These are phyloP conservation scores for Kwoniella bestiolae DNA, from an alignment of 768 basidiomycete species.

Conservation along the genomic window DNA sequence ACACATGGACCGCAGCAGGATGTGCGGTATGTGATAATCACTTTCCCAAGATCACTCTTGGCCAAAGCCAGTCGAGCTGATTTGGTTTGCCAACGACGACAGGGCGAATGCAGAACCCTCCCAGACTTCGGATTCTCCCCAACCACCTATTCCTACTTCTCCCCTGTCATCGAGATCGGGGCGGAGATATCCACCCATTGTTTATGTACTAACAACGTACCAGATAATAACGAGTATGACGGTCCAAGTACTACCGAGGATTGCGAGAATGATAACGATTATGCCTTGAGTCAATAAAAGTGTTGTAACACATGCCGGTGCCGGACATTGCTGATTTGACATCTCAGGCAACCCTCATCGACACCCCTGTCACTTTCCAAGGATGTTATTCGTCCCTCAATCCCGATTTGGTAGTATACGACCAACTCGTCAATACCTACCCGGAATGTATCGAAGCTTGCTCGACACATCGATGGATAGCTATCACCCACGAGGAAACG, in stretches of 20 bases:
- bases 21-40: constrained; percentile 9
- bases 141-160: background rate
- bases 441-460: background rate
- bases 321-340: no score
- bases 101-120: background rate
- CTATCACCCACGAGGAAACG: background rate
- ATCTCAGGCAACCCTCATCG: background rate
- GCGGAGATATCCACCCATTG: background rate
- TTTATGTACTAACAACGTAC: background rate
- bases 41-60: no score
- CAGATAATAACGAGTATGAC: background rate
- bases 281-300: background rate
- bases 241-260: background rate
- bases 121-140: background rate
- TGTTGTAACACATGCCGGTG: no score
- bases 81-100: no score
- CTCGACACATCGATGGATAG: background rate
- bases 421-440: background rate
- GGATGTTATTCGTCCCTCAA: background rate
- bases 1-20: background rate
- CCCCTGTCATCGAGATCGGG: background rate
- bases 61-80: no score
- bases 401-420: background rate
- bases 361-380: background rate
- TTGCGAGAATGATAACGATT: background rate